Base-by-base conservation (phyloP, 2,329 filamentous ascomycete genomes). In the Lizonia empirigonia region DNA sequence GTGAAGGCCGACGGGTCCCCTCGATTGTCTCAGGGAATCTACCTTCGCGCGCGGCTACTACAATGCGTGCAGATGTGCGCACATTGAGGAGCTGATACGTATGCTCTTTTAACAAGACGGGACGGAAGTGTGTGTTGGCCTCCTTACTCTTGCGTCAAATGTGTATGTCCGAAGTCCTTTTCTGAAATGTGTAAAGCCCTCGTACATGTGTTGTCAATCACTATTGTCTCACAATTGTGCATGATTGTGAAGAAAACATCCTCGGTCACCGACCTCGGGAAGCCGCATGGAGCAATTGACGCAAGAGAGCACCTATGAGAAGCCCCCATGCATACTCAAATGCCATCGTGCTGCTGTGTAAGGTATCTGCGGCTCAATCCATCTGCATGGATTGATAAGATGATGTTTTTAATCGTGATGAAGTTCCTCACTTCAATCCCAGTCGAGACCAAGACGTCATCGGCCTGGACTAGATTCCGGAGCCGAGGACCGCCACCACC, bases 341-440 rank as follows among this genome's bases (percentile, higher is more conserved):
- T 5, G 13, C 34, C 1, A 4, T 19, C 33, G 19, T 34, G 33
- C 4, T 13, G 12, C 12, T 20, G 13, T 7, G 5, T 5, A 47
- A 29, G 12, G 20, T 15, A 13, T 24, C 26, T 29, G 20, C 38
- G 15, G 18, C 20, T 34, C 27, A n/a, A 9, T 12, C 7, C 24
- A 37, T 9, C 19, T 15, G 35, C 37, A 24, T 13, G 27, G 13
- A 22, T 19, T 26, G 18, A 29, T 13, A 15, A 32, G 19, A 16
- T 32, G 48, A 46, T 52, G 49, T 40, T 41, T n/a, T n/a, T n/a
- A n/a, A 37, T 42, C 5, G 36, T 42, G 32, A 46, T 46, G 41
- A 7, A 34, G 30, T 35, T 33, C 16, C 3, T 22, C 32, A 35
- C 22, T 39, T 23, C 9, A 16, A 33, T 15, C 12, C 22, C 13